These are phyloP conservation scores for Dorcoceras hygrometricum DNA, from an alignment of 257 asterid genomes.

Conservation along the genomic window DNA sequence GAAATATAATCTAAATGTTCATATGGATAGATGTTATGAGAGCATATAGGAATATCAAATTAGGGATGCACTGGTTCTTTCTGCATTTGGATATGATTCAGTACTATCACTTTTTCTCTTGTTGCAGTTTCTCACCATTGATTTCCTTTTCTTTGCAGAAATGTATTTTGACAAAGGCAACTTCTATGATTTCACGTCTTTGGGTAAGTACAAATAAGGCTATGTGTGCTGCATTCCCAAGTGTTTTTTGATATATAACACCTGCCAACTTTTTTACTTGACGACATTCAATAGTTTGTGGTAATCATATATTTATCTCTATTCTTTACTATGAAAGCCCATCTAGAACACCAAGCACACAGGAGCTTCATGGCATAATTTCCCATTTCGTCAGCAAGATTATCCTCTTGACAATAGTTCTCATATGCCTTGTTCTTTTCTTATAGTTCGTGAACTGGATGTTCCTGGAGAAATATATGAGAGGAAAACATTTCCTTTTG, in stretches of 20 bases:
- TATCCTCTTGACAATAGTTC: constrained; percentile 5
- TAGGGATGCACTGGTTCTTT: neutral
- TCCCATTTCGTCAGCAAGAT: constrained; percentile 14
- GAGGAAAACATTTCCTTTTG: constrained; percentile 89
- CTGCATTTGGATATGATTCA: neutral
- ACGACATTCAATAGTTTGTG: constrained; percentile 2
- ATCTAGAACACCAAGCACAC: neutral
- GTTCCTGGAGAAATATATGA: constrained; percentile 85
- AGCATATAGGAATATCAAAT: neutral
- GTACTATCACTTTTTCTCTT: constrained; percentile 2
- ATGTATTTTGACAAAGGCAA: constrained; percentile 63
- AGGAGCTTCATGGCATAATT: constrained; percentile 15
- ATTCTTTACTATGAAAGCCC: neutral
- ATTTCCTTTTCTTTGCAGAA: constrained; percentile 36
- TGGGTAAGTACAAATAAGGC: constrained; percentile 39
- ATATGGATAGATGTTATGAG: neutral
- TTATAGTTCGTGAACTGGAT: constrained; percentile 77
- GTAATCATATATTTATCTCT: constrained; percentile 5
- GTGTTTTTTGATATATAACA: neutral
- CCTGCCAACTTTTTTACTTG: neutral
- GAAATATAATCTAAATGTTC: constrained; percentile 10
- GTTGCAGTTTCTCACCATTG: constrained; percentile 3
- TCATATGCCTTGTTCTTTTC: constrained; percentile 13
- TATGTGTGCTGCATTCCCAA: constrained; percentile 12
- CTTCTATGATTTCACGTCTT: constrained; percentile 67